These are phyloP conservation scores for Corrigiola litoralis DNA, from an alignment of 179 eudicot genomes.

Conservation along the genomic window DNA sequence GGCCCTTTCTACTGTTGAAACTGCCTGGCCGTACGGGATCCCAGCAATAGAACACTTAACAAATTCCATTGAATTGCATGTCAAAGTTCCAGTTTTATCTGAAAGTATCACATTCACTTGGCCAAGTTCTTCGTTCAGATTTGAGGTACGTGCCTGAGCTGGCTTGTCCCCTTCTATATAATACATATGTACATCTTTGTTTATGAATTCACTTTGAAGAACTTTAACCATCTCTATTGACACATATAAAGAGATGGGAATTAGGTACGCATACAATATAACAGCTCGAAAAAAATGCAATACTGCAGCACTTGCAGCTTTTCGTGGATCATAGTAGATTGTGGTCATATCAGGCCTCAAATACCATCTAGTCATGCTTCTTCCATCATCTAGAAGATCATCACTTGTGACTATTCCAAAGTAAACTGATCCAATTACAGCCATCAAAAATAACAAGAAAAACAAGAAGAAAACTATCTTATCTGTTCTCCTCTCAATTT, in stretches of 20 bases:
- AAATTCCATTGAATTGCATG: slow-evolving; percentile 86
- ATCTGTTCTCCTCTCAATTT: slow-evolving; percentile 61
- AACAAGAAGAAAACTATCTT: slow-evolving; percentile 50
- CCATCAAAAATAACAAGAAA: slow-evolving; percentile 33
- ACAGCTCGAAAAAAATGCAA: slow-evolving; percentile 57
- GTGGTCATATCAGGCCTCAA: slow-evolving; percentile 47
- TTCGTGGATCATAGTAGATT: slow-evolving; percentile 45
- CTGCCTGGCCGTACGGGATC: slow-evolving; percentile 57
- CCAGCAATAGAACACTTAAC: slow-evolving; percentile 78
- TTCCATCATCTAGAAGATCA: slow-evolving; percentile 41
- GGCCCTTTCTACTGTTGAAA: slow-evolving; percentile 64
- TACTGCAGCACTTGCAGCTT: slow-evolving; percentile 46
- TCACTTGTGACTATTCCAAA: slow-evolving; percentile 50
- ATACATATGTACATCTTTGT: slow-evolving; percentile 65
- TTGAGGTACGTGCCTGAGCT: slow-evolving; percentile 73
- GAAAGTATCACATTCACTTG: slow-evolving; percentile 74
- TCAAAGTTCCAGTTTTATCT: slow-evolving; percentile 82
- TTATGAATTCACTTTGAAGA: slow-evolving; percentile 58
- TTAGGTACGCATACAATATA: slow-evolving; percentile 56
- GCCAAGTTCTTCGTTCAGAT: slow-evolving; percentile 80
- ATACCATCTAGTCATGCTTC: slow-evolving; percentile 61
- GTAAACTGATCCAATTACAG: slow-evolving; percentile 44
- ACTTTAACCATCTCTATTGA: slow-evolving; percentile 75
- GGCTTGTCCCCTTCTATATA: slow-evolving; percentile 65
- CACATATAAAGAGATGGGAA: slow-evolving; percentile 75